Base-by-base conservation (phyloP, 2,329 filamentous ascomycete species). In the Calonectria ilicicola region DNA sequence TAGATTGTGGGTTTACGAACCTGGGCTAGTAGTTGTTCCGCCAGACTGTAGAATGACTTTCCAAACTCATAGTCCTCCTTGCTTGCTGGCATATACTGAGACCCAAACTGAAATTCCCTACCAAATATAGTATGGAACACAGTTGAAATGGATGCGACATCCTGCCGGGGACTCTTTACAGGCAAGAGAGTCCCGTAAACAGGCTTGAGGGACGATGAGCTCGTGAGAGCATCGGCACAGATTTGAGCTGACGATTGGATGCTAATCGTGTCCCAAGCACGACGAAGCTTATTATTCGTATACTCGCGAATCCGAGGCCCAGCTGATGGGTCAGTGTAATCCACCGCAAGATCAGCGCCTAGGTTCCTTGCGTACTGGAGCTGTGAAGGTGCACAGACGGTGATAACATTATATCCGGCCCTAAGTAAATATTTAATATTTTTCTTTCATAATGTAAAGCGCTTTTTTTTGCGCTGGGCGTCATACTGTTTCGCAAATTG, bases 311-410 rank as follows among this genome's bases (percentile, higher is more conserved):
- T 82, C 47, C 81, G 75, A 5, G 66, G 70, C 10, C 74, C 78
- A 5, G 75, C 72, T 9, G 72, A 76, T 32, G 72, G 70, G 14
- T 78, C 70, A 21, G 77, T 80, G 80, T 90, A 88, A 81, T 90
- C 87, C 70, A 89, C 86, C 29, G 82, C 83, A 5, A 79, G 78
- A 27, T 85, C 85, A 7, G 88, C 88, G 23, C 89, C 89, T 9
- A 86, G 83, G 0, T 78, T 80, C 67, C 78, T 79, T 26, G 85
- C 74, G 29, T 83, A 81, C 23, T 81, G 83, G 69, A 82, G 82
- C 76, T 86, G 83, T 68, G 70, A 74, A 19, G 83, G 82, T 26
- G 86, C 86, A 9, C 82, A 77, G 0, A 85, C 87, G 0, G 86
- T 77, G 17, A 85, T 78, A 12, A 87, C 84, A 17, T 72, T 80